phyloP scores from a whole-genome alignment of 2,329 filamentous ascomycete species.

The Pseudodiploospora longispora region DNA sequence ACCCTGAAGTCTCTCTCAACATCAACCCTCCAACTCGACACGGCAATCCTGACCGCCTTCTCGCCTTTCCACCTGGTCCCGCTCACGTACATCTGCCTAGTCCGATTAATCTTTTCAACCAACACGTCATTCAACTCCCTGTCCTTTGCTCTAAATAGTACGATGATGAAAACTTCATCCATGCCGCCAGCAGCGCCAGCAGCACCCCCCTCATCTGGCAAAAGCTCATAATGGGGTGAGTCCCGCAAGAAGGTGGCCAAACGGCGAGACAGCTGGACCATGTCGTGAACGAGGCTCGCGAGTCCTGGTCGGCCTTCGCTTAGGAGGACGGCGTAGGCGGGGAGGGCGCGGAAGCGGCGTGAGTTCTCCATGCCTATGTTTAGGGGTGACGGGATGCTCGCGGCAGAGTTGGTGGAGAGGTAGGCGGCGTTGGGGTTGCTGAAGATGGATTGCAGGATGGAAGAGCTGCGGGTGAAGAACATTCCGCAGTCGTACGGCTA shows the following conservation, averaged over 20 bases:
- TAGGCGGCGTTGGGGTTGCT: slow-evolving; percentile 83
- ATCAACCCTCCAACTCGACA: slow-evolving; percentile 77
- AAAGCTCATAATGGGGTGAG: slow-evolving; percentile 55
- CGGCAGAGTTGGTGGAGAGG: slow-evolving; percentile 40
- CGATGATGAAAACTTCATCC: slow-evolving; percentile 52
- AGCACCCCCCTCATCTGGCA: slow-evolving; percentile 39
- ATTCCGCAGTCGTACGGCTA: slow-evolving; percentile 87
- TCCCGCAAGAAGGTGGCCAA: slow-evolving; percentile 57
- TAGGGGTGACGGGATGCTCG: slow-evolving; percentile 64
- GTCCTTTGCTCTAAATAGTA: slow-evolving; percentile 69
- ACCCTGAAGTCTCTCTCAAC: slow-evolving; percentile 56
- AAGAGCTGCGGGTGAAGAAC: slow-evolving; percentile 65
- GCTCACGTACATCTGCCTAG: slow-evolving; percentile 71
- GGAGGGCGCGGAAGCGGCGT: slow-evolving; percentile 81
- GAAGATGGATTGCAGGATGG: slow-evolving; percentile 56
- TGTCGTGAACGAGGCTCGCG: slow-evolving; percentile 58
- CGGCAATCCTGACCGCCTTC: slow-evolving; percentile 72
- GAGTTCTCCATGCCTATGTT: slow-evolving; percentile 90
- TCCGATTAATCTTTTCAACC: slow-evolving; percentile 65
- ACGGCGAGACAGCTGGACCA: slow-evolving; percentile 61
- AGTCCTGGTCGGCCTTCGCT: slow-evolving; percentile 68
- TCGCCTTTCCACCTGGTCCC: slow-evolving; percentile 69
- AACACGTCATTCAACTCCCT: slow-evolving; percentile 53
- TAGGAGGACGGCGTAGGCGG: slow-evolving; percentile 72
- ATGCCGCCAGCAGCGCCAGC: slow-evolving; percentile 25